A percentile compares a stretch with the other conserved stretches of the same genome.
These are phyloP conservation scores for Penicillium sp. DNA, from an alignment of 2,329 filamentous ascomycete genomes.

Conservation along the genomic window DNA sequence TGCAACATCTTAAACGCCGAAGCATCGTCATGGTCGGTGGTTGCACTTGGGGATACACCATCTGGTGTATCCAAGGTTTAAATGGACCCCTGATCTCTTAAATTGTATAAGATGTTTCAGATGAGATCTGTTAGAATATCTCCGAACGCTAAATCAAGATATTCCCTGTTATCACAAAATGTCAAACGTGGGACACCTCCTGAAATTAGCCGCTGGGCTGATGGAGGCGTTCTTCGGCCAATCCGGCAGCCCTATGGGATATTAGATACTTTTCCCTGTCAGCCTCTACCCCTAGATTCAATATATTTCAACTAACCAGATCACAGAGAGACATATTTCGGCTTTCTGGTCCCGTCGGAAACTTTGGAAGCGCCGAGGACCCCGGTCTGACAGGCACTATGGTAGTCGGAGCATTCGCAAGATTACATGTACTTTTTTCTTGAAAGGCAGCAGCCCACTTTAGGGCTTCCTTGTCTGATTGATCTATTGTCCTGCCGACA, in stretches of 20 bases:
- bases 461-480: neutral
- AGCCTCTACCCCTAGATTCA: neutral
- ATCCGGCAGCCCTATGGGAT: neutral
- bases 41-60: neutral
- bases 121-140: neutral
- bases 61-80: neutral
- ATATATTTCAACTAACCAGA: neutral
- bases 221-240: conserved; percentile 2
- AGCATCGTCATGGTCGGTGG: neutral
- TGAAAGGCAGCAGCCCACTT: neutral
- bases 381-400: conserved; percentile 15
- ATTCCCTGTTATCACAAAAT: neutral
- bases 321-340: neutral
- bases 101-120: neutral
- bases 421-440: neutral
- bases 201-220: conserved; percentile 5
- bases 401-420: neutral
- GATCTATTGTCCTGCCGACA: neutral
- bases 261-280: neutral
- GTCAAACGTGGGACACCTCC: conserved; percentile 1
- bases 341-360: neutral
- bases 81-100: neutral
- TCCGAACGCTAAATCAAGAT: neutral
- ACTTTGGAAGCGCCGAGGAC: neutral
- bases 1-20: neutral